Evolutionary conservation across 2,329 filamentous ascomycete species (phyloP), one percentile per base, ranked within the genome.

Genomic region (Dryadomyces quercus-mongolicae): DNA sequence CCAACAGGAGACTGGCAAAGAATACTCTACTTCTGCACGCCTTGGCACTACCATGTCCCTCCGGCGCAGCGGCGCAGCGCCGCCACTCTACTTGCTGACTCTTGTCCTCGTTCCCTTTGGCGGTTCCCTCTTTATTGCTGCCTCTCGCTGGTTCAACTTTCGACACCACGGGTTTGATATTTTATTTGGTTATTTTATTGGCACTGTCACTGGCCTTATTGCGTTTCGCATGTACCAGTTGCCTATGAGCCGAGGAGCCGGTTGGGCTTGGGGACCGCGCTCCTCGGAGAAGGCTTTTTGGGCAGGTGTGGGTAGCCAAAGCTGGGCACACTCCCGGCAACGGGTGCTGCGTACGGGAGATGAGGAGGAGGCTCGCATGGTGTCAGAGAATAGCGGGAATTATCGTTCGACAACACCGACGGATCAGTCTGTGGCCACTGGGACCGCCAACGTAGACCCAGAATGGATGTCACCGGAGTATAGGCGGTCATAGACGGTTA

Each of bases 81-180:
- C 91, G 1, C 91, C 91, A 0, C 71, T 91, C 8, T 92, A 89
- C 64, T 81, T 93, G 2, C 74, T 95, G 13, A 71, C 84, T 47
- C 66, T 92, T 38, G 77, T 82, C 2, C 72, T 89, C 18, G 68
- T 88, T 1, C 91, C 91, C 2, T 78, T 90, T 59, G 85, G 82
- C 55, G 72, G 80, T 1, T 85, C 90, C 5, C 78, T 90, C 58
- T 95, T 90, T 70, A 86, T 96, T 58, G 77, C 85, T n/a, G 81
- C 84, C 31, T 92, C 88, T 1, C 85, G 92, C 12, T 97, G 85
- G 78, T 90, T 85, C 56, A 85, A 96, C 67, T 94, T 85, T 71
- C 82, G 88, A 43, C 92, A 97, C 67, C 87, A 92, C 66, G 90
- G 85, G n/a, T 92, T 95, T 66, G 92, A 97, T 60, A 87, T 96